phyloP scores from a whole-genome alignment of 2,329 filamentous ascomycete species.

The Fusarium stilboides region DNA sequence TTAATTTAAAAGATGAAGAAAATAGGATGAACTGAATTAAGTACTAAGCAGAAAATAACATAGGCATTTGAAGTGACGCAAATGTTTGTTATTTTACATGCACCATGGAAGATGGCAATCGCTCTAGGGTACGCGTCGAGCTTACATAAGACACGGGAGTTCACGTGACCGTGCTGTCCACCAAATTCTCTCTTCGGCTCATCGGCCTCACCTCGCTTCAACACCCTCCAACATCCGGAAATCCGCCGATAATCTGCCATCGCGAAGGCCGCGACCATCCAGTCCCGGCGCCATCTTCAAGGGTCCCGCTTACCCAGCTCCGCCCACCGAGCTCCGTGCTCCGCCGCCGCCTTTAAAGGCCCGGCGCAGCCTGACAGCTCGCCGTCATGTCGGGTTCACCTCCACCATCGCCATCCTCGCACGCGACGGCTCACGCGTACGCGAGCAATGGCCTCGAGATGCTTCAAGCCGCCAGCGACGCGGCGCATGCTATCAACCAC shows the following conservation, averaged over 20 bases:
- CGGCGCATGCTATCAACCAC: conserved; percentile 55
- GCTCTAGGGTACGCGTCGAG: conserved; percentile 8
- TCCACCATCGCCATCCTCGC: conserved; percentile 47
- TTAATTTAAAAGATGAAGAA: too few species aligned
- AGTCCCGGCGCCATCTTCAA: conserved; percentile 33
- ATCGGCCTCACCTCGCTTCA: conserved; percentile 60
- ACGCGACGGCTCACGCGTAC: conserved; percentile 59
- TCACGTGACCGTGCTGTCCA: conserved; percentile 30
- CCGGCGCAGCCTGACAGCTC: conserved; percentile 30
- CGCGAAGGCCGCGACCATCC: conserved; percentile 45
- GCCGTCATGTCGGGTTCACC: conserved; percentile 49
- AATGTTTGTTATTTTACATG: background rate
- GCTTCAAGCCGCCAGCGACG: conserved; percentile 62
- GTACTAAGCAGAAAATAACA: too few species aligned
- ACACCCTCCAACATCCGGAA: conserved; percentile 56
- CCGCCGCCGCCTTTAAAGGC: conserved; percentile 41
- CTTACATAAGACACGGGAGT: background rate
- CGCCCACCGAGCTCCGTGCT: conserved; percentile 44
- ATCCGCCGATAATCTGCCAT: conserved; percentile 63
- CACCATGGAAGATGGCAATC: background rate
- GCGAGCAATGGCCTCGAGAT: conserved; percentile 64
- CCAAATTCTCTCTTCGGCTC: conserved; percentile 43
- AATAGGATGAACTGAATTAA: too few species aligned
- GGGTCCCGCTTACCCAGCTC: conserved; percentile 45
- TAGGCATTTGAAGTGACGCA: too few species aligned